A percentile compares a stretch with the other conserved stretches of the same genome.
Evolutionary conservation across 2,329 filamentous ascomycete genomes (phyloP).

Genomic region (Sphaerulina vaccinii): DNA sequence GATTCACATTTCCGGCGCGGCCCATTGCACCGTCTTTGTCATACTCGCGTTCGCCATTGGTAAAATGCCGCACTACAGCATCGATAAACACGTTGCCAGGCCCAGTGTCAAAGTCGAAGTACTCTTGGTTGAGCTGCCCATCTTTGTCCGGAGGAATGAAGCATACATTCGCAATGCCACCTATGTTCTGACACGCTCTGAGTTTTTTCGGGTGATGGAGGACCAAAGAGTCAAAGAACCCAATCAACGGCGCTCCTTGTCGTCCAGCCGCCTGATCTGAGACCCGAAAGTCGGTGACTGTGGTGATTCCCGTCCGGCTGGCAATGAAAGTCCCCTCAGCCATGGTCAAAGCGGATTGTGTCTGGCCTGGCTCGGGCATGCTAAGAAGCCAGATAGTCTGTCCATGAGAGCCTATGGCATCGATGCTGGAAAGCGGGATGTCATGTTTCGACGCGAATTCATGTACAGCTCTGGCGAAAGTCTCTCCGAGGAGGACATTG

Average conservation of each 20-base stretch:
- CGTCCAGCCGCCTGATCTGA: constrained; percentile 57
- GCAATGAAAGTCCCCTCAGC: constrained; percentile 58
- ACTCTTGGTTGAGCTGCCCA: constrained; percentile 29
- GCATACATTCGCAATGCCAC: constrained; percentile 61
- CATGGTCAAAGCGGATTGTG: constrained; percentile 54
- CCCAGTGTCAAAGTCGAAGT: constrained; percentile 36
- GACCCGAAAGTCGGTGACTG: constrained; percentile 59
- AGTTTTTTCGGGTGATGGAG: constrained; percentile 58
- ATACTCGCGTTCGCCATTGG: constrained; percentile 35
- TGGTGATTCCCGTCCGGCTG: constrained; percentile 56
- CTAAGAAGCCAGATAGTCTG: constrained; percentile 59
- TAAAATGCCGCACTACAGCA: constrained; percentile 33
- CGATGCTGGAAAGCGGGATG: constrained; percentile 39
- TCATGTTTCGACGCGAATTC: constrained; percentile 51
- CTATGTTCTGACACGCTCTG: constrained; percentile 61
- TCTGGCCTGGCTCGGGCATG: constrained; percentile 52
- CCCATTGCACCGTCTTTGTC: constrained; percentile 37
- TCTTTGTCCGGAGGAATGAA: constrained; percentile 55
- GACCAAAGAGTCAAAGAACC: constrained; percentile 57
- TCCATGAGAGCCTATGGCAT: constrained; percentile 58
- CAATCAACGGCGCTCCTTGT: constrained; percentile 57
- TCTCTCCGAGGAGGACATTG: constrained; percentile 58
- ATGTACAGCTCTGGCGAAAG: constrained; percentile 54
- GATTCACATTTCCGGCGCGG: constrained; percentile 31
- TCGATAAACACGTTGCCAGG: constrained; percentile 39